Evolutionary conservation across 176 grass and related monocot species (phyloP), one percentile per base, ranked within the genome.

Genomic region (Phoenix roebelenii): DNA sequence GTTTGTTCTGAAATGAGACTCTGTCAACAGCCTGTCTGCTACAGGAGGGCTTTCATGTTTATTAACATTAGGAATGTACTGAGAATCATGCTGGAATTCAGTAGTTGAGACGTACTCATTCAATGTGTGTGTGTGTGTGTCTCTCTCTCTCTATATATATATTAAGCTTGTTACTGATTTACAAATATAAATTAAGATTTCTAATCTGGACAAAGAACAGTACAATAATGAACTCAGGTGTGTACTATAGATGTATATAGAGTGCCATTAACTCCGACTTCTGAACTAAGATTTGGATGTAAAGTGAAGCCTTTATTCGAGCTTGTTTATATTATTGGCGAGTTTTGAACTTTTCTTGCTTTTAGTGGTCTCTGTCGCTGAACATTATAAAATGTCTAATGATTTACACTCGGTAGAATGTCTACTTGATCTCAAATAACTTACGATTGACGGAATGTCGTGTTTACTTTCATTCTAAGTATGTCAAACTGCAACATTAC

Each of bases 131-230:
- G 28, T 30, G 4, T 5, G 4, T 29, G 4, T 29, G 4, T 25
- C 10, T 17, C 2, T 7, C 7, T 23, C 15, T 50, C 51, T 1
- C 16, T 24, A 16, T 50, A 23, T 53, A 17, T 52, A 16, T 29
- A 3, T 49, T 30, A 22, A 63, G 15, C 35, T 63, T 63, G 28
- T 63, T 63, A 39, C 25, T 68, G 18, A 14, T 57, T 54, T 68
- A 22, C 9, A 7, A 28, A 35, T 32, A 10, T 28, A 44, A 54
- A 30, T 22, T 56, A 55, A 32, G 28, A 30, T 30, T 30, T 30
- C 28, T 30, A 30, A 54, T 26, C 16, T 15, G 5, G 51, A 32
- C 53, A 51, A 5, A 12, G 25, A 67, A 30, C 28, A 30, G 5
- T 30, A 30, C 4, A 28, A 28, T 28, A 3, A 28, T 28, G 25